Evolutionary conservation across 2,329 filamentous ascomycete genomes (phyloP), one percentile per base, ranked within the genome.

Genomic region (Gaeumannomyces sp.): DNA sequence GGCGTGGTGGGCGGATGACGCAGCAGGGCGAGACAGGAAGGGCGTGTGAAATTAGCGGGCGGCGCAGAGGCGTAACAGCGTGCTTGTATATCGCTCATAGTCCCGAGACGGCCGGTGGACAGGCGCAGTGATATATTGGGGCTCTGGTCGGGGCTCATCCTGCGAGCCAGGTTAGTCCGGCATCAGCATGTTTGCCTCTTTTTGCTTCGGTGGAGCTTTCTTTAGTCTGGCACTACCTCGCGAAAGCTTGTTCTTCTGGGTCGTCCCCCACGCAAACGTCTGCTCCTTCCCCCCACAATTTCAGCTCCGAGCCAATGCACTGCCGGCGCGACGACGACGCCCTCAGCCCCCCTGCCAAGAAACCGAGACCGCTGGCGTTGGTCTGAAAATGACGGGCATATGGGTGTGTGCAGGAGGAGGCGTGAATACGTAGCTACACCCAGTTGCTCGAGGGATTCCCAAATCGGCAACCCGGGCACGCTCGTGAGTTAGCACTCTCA

Each of bases 81-180:
- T 4, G 45, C 25, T 59, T 59, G 57, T 59, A 59, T 59, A 59
- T 59, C 57, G 57, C 57, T 59, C 29, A 31, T 59, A 31, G 22
- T 53, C 45, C 4, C 3, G 45, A 53, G 45, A 53, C 7, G 45
- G 22, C 22, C 22, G 19, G 45, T 53, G 8, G 45, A 53, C 45
- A 53, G 45, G 45, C 22, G 45, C 7, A 25, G 19, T 53, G 45
- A 25, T 53, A 25, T 53, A 53, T 53, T 25, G 22, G 22, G 45
- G 45, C 45, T 53, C 22, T 4, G 19, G 45, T 2, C 45, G 7
- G 45, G 45, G 45, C 7, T 22, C 45, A 2, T 10, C 2, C 7
- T n/a, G 45, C 22, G 45, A 50, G 22, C 45, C 45, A 53, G 45
- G 45, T 25, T 53, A 11, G 45, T 22, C 45, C 22, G 7, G 45